A percentile compares a stretch with the other conserved stretches of the same genome.
Conservation (phyloP, 139 green algal species). For the Haematococcus sp. region DNA sequence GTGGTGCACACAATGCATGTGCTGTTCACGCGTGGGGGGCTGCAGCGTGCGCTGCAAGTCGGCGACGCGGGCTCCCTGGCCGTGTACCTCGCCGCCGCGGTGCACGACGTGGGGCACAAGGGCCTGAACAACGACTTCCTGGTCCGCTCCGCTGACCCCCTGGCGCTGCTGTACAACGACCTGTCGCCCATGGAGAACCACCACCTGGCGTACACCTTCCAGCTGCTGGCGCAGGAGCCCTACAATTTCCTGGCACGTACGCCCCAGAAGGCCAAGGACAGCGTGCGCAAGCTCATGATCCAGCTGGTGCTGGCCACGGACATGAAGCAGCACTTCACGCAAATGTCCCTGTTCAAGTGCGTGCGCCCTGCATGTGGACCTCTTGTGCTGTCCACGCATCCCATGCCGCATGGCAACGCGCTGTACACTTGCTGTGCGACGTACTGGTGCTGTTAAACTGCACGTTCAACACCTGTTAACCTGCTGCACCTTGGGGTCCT, state of each 20-base stretch:
- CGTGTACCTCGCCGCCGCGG: slow-evolving; percentile 27
- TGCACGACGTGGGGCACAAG: slow-evolving; percentile 51
- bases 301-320: slow-evolving; percentile 61
- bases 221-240: slow-evolving; percentile 21
- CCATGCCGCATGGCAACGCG: no score
- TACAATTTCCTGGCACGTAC: slow-evolving; percentile 27
- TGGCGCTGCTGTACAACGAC: slow-evolving; percentile 63
- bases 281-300: slow-evolving; percentile 51
- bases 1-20: slow-evolving; percentile 41
- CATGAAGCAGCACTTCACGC: slow-evolving; percentile 64
- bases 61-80: slow-evolving; percentile 27
- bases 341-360: slow-evolving; percentile 13
- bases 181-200: slow-evolving; percentile 48
- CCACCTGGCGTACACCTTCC: slow-evolving; percentile 30
- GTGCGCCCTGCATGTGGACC: neutral
- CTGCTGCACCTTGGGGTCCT: no score
- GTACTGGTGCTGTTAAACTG: no score
- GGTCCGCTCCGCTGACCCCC: slow-evolving; percentile 29
- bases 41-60: slow-evolving; percentile 3
- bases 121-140: slow-evolving; percentile 62
- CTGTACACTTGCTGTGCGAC: neutral
- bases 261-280: slow-evolving; percentile 9
- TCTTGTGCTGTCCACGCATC: no score
- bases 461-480: no score
- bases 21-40: slow-evolving; percentile 32